Conservation (phyloP, 1,284 basidiomycete species). For the Tilletiaria anomala region DNA sequence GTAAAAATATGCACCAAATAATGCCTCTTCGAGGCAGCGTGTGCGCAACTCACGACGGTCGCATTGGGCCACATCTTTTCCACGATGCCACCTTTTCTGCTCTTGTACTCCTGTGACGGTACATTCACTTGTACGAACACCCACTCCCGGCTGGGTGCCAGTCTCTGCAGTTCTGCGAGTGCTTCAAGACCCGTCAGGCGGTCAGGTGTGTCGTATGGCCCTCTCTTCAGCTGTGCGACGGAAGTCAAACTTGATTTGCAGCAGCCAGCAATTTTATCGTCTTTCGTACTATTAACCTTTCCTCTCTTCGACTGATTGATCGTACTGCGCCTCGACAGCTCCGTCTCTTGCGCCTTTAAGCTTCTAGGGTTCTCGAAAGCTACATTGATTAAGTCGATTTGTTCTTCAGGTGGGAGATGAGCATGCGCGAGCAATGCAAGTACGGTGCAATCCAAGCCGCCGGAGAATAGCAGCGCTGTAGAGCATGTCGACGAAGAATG, state of each 20-base stretch:
- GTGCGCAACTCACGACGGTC: background rate
- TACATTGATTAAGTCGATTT: slow-evolving; percentile 88
- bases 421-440: slow-evolving; percentile 61
- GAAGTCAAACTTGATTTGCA: background rate
- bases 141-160: slow-evolving; percentile 66
- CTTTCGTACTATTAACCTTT: slow-evolving; percentile 46
- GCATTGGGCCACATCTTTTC: background rate
- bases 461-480: slow-evolving; percentile 81
- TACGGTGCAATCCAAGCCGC: slow-evolving; percentile 82
- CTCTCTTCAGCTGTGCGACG: too few species aligned
- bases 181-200: slow-evolving; percentile 64
- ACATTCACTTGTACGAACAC: slow-evolving; percentile 85
- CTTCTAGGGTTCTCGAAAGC: slow-evolving; percentile 80
- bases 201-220: slow-evolving; percentile 60
- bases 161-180: slow-evolving; percentile 54
- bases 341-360: too few species aligned
- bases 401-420: slow-evolving; percentile 45
- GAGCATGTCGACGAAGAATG: slow-evolving; percentile 37
- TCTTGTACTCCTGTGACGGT: background rate
- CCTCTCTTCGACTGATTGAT: slow-evolving; percentile 1
- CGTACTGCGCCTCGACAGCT: slow-evolving; percentile 1
- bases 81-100: background rate
- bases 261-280: background rate
- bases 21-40: too few species aligned
- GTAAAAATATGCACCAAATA: too few species aligned